These are phyloP conservation scores for Ophiostoma sp. DNA, from an alignment of 2,329 filamentous ascomycete genomes.

Conservation along the genomic window DNA sequence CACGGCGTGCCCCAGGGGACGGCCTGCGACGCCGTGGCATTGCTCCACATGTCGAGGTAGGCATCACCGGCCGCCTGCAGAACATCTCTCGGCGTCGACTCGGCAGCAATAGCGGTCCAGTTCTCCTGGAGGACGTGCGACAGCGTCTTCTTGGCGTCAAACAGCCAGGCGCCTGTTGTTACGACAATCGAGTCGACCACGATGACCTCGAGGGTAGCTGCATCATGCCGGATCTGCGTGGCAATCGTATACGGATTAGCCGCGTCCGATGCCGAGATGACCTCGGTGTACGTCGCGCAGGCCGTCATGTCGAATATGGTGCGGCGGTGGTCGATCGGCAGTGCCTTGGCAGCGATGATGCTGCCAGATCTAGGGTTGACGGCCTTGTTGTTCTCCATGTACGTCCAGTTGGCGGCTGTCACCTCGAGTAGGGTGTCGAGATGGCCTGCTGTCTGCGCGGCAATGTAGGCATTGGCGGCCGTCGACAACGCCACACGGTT, in stretches of 20 bases:
- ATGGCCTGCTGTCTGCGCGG: neutral
- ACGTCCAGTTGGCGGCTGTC: neutral
- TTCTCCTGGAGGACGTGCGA: neutral
- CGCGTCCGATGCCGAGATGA: neutral
- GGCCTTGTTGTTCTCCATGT: neutral
- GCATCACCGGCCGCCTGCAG: neutral
- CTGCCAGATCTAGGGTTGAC: neutral
- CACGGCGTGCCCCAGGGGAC: neutral
- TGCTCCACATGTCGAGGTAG: neutral
- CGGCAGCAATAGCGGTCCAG: neutral
- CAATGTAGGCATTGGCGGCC: neutral
- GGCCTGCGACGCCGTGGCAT: neutral
- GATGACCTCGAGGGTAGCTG: neutral
- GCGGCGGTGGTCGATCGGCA: neutral
- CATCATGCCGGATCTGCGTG: neutral
- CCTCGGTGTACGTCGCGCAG: neutral
- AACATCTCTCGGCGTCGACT: neutral
- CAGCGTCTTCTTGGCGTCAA: neutral
- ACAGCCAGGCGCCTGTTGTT: neutral
- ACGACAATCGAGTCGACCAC: neutral
- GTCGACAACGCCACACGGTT: neutral
- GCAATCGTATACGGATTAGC: neutral
- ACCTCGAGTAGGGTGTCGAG: neutral
- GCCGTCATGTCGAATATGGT: neutral
- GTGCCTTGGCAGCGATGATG: neutral